phyloP scores from a whole-genome alignment of 176 grass and related monocot species.

The Calamus simplicifolius region DNA sequence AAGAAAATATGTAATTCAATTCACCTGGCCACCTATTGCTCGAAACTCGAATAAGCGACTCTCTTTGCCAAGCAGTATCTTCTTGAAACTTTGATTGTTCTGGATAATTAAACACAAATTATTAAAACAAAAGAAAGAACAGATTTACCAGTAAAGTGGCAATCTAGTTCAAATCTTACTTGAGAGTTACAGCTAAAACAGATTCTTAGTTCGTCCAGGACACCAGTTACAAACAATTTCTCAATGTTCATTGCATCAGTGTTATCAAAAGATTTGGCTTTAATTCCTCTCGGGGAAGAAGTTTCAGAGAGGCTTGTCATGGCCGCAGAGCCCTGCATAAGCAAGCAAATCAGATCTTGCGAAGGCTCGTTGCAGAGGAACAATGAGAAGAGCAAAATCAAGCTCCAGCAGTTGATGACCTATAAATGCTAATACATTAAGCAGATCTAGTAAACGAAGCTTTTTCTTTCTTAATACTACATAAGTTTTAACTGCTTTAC shows the following conservation, averaged over 20 bases:
- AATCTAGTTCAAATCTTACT: conserved; percentile 31
- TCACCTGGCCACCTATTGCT: conserved; percentile 87
- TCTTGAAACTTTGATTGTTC: conserved; percentile 65
- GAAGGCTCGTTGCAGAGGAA: no score
- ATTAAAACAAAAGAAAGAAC: conserved; percentile 7
- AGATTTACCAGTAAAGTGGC: neutral
- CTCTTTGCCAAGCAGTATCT: conserved; percentile 71
- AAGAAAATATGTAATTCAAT: neutral
- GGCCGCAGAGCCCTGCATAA: conserved; percentile 59
- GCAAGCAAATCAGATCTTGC: conserved; percentile 4
- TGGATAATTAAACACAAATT: conserved; percentile 17
- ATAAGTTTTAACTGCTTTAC: no score
- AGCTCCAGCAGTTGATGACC: no score
- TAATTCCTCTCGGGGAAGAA: conserved; percentile 18
- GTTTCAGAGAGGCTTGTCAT: conserved; percentile 50
- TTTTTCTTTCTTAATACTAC: no score
- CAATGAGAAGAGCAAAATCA: no score
- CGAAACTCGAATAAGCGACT: conserved; percentile 84
- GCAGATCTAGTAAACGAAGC: no score
- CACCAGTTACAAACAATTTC: conserved; percentile 83
- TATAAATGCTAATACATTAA: no score
- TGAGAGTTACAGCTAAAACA: conserved; percentile 86
- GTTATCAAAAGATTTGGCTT: conserved; percentile 40
- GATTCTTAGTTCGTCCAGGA: conserved; percentile 86
- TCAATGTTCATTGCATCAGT: conserved; percentile 52